Base-by-base conservation (phyloP, 768 basidiomycete genomes). In the Termitomyces sp. region DNA sequence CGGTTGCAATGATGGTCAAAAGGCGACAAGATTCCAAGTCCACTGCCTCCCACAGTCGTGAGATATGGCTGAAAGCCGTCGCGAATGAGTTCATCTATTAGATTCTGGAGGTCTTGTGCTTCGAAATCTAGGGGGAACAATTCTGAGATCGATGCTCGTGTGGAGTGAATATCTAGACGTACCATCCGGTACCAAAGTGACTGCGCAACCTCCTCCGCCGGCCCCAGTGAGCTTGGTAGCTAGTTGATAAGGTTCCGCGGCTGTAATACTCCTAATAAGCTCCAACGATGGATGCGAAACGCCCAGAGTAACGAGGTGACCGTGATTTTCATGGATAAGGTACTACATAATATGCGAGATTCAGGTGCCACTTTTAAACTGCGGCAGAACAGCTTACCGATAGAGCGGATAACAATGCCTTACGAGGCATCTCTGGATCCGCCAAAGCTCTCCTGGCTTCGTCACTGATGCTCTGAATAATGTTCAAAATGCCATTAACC, bases 211-310 rank as follows among this genome's bases (percentile, higher is more conserved):
- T 26, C 97, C 97, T 41, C 97, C 97, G 31, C 97, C 97, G 8
- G 97, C 96, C 42, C 97, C 97, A 7, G 97, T 99, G 56, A 99
- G 74, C 76, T 98, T 97, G n/a, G 94, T 94, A 65, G 85, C 85
- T 48, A 98, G 76, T 10, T 74, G 73, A 72, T 87, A 90, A 8
- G 86, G 87, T 60, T 75, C 67, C 10, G 79, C 77, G 10, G 75
- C 71, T 0, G 94, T 92, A 62, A 80, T 85, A n/a, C 77, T 72
- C 55, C 86, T 83, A 63, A 98, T 94, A 22, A 78, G 73, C 71
- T 99, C 97, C 57, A 99, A 73, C 2, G 87, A 74, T 12, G 92
- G 85, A 70, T 99, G 97, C 2, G 95, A 97, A 32, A 98, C 97
- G 13, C 88, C 92, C 29, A 99, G 82, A 31, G 85, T 76, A 31